Percentiles rank a stretch among this genome's conserved stretches.
phyloP scores from a whole-genome alignment of 768 basidiomycete species.

The Suillus discolor region DNA sequence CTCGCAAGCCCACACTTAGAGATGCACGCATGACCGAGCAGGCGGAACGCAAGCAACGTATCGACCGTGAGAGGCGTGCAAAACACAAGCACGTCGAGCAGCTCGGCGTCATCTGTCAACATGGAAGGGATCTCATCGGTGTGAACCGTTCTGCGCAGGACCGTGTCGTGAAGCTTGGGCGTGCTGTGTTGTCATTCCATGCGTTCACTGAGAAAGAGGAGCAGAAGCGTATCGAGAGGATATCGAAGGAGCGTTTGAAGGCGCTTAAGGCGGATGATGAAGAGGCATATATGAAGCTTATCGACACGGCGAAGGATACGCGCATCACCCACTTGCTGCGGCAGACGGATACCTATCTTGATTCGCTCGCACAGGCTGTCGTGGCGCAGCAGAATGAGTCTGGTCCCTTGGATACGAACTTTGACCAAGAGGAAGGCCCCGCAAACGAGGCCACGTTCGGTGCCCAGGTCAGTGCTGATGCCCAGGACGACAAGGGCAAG shows the following conservation, averaged over 20 bases:
- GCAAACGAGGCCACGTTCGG: constrained; percentile 91
- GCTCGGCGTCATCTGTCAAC: constrained; percentile 80
- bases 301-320: constrained; percentile 98
- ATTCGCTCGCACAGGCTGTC: constrained; percentile 93
- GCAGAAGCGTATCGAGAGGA: constrained; percentile 93
- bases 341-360: constrained; percentile 94
- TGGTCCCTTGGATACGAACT: constrained; percentile 42
- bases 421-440: constrained; percentile 70
- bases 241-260: constrained; percentile 97
- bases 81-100: constrained; percentile 98
- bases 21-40: constrained; percentile 90
- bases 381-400: constrained; percentile 86
- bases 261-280: constrained; percentile 98
- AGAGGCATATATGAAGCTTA: constrained; percentile 99
- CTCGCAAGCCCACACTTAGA: constrained; percentile 81
- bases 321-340: constrained; percentile 95
- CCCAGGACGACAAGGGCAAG: constrained; percentile 64
- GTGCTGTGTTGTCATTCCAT: constrained; percentile 83
- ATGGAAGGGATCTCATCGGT: constrained; percentile 76
- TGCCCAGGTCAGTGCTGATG: constrained; percentile 69
- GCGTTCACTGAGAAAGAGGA: constrained; percentile 94
- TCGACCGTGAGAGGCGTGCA: constrained; percentile 89
- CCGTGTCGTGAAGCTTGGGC: constrained; percentile 64
- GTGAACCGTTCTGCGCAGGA: constrained; percentile 67
- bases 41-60: constrained; percentile 87